Conservation (phyloP, 441 rosid genomes). For the Erysimum pusillum region DNA sequence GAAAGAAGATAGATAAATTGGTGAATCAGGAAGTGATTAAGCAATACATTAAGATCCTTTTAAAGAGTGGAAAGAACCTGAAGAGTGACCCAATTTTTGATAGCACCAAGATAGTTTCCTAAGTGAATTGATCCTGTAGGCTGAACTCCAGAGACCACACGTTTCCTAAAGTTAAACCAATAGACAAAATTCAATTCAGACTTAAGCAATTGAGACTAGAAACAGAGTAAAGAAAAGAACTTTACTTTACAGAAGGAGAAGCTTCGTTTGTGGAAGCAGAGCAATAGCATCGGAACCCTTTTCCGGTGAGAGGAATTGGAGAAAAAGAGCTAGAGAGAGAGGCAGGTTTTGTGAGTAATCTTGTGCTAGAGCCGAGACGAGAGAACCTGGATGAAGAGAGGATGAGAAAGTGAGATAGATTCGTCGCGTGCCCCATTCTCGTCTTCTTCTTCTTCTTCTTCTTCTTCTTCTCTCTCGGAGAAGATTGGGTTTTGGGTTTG, state of each 20-base stretch:
- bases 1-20: too few relatives aligned
- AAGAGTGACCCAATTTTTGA: constrained; percentile 84
- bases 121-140: constrained; percentile 93
- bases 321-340: constrained; percentile 19
- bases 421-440: constrained; percentile 54
- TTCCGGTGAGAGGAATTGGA: constrained; percentile 34
- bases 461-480: not conserved
- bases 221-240: not conserved
- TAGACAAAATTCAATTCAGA: not conserved
- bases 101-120: constrained; percentile 94
- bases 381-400: constrained; percentile 62
- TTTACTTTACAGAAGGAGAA: constrained; percentile 55
- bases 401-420: constrained; percentile 63
- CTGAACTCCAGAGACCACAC: constrained; percentile 93
- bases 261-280: constrained; percentile 55
- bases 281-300: constrained; percentile 57
- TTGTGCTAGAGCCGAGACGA: constrained; percentile 30
- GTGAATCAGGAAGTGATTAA: too few relatives aligned
- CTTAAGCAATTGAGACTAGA: not conserved
- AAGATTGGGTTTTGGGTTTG: constrained; percentile 3
- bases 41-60: too few relatives aligned
- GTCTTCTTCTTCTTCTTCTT: not conserved
- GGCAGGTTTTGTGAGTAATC: constrained; percentile 45
- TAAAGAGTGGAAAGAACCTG: constrained; percentile 57
- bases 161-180: too few relatives aligned